phyloP scores from a whole-genome alignment of 345 rosid species.

The Eucalyptus grandis region DNA sequence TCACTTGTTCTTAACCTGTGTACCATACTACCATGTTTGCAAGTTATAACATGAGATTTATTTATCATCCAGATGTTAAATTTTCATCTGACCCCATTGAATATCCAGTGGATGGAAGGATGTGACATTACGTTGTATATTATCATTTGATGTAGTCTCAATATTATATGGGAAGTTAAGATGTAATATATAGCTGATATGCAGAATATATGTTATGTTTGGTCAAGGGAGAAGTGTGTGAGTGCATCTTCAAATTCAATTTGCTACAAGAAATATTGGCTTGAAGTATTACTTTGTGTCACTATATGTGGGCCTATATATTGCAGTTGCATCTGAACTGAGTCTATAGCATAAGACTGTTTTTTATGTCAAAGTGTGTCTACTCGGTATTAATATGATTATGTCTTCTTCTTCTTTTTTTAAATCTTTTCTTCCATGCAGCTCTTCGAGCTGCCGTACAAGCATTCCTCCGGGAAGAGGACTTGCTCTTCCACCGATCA shows the following conservation, averaged over 20 bases:
- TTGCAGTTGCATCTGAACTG: background rate
- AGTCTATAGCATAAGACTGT: background rate
- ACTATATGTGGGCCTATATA: background rate
- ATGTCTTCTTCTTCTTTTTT: background rate
- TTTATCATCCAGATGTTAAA: background rate
- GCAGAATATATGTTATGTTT: background rate
- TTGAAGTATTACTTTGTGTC: background rate
- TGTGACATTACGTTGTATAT: background rate
- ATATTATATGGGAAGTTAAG: background rate
- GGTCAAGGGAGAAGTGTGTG: background rate
- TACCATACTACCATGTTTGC: background rate
- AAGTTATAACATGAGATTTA: background rate
- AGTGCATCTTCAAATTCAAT: background rate
- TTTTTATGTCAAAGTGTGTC: background rate
- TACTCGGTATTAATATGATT: background rate
- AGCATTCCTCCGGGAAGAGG: conserved; percentile 76
- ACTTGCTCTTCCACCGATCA: conserved; percentile 38
- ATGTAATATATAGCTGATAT: background rate
- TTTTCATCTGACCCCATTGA: background rate
- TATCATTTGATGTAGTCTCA: background rate
- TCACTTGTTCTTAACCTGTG: background rate
- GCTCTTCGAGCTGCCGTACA: conserved; percentile 79
- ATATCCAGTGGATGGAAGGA: background rate
- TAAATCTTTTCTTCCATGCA: conserved; percentile 4
- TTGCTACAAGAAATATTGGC: background rate